phyloP scores from a whole-genome alignment of 2,329 filamentous ascomycete genomes.

The Sporothrix brunneoviolacea region DNA sequence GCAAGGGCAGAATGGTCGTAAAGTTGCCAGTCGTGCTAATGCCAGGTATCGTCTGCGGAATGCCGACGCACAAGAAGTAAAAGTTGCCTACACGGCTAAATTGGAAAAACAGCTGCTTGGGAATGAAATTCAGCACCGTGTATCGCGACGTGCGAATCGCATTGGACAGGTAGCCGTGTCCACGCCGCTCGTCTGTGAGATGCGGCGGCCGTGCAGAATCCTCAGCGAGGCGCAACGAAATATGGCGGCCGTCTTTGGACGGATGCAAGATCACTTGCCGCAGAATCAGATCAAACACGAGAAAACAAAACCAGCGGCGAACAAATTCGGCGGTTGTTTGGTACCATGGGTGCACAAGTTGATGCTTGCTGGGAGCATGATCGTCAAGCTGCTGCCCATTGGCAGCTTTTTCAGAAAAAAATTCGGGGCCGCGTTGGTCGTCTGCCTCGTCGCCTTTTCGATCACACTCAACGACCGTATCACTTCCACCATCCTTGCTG shows the following conservation, averaged over 20 bases:
- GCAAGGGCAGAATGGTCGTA: constrained; percentile 65
- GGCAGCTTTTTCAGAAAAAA: background rate
- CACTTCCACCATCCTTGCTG: background rate
- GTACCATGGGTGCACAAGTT: background rate
- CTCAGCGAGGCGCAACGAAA: constrained; percentile 29
- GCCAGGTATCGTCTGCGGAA: constrained; percentile 74
- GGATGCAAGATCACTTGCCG: constrained; percentile 20
- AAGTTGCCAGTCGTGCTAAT: constrained; percentile 69
- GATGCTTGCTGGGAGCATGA: background rate
- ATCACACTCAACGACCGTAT: background rate
- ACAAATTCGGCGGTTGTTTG: background rate
- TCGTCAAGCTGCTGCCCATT: too few relatives aligned
- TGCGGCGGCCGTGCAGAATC: constrained; percentile 21
- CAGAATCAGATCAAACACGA: constrained; percentile 35
- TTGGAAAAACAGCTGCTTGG: constrained; percentile 77
- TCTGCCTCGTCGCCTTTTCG: too few relatives aligned
- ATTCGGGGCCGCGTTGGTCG: background rate
- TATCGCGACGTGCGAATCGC: constrained; percentile 78
- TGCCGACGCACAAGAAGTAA: constrained; percentile 75
- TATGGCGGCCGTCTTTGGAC: constrained; percentile 23
- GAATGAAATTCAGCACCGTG: constrained; percentile 76
- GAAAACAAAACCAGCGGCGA: constrained; percentile 29
- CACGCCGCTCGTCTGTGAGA: constrained; percentile 44
- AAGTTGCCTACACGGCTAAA: constrained; percentile 85
- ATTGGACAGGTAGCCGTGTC: constrained; percentile 48